Conservation (phyloP, 202 grass and related monocot genomes). For the Digitaria exilis region DNA sequence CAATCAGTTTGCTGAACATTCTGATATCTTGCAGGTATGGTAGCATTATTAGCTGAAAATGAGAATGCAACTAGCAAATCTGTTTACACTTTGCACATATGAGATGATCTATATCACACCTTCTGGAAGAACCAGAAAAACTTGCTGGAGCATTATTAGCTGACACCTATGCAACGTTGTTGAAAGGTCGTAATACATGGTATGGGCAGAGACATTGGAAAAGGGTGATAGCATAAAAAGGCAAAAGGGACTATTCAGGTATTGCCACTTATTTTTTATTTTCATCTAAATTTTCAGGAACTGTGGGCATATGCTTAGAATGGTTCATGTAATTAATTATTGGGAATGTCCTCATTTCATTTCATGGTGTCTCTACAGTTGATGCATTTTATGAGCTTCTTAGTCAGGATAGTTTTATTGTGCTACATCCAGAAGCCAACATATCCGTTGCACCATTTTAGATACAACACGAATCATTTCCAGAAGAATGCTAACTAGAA, state of each 20-base stretch:
- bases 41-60: conserved; percentile 87
- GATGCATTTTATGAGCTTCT: conserved; percentile 96
- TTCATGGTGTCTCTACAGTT: conserved; percentile 94
- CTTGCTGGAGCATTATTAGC: conserved; percentile 94
- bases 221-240: no score
- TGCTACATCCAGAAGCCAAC: conserved; percentile 92
- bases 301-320: no score
- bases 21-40: conserved; percentile 69
- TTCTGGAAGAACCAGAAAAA: conserved; percentile 94
- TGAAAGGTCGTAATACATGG: conserved; percentile 98
- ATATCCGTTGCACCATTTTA: conserved; percentile 82
- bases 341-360: conserved; percentile 34
- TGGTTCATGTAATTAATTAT: conserved; percentile 27
- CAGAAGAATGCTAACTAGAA: no score
- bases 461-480: no score
- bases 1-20: no score
- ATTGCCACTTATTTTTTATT: no score
- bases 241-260: no score
- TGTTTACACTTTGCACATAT: conserved; percentile 96
- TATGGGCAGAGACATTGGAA: no score
- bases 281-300: no score
- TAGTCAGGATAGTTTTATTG: conserved; percentile 88
- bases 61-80: conserved; percentile 98
- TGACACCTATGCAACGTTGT: conserved; percentile 91
- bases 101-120: conserved; percentile 99